Evolutionary conservation across 768 basidiomycete genomes (phyloP), one percentile per base, ranked within the genome.

Genomic region (Bullera alba): DNA sequence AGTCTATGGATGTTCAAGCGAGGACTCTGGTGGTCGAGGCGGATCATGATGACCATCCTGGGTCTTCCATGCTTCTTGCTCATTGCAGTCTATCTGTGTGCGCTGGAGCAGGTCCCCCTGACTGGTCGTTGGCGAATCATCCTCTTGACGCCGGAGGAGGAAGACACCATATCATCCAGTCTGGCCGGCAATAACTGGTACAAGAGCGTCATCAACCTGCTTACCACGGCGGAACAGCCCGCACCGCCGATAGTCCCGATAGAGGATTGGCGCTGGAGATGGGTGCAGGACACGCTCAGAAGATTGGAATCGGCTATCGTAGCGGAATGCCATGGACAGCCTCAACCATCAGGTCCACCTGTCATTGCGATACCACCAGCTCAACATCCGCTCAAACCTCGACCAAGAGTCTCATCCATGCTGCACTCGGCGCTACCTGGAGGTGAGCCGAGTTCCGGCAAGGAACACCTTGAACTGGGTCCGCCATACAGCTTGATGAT

Each of bases 401-500:
- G 91, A 25, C 86, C 87, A 2, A 78, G 90, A 32, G 87, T 80
- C 0, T 77, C 83, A 4, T 85, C 87, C 52, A 78, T 79, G 51
- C 75, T 96, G 22, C 84, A 76, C 50, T 56, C 60, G 27, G 61
- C 66, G 34, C 53, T 72, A 17, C 71, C 70, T 15, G 68, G 66
- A 14, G 48, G 52, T 27, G 57, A 65, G 21, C 46, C 57, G 3
- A 23, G 26, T 22, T 64, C 61, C 10, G 69, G 67, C 16, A 48
- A 26, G 41, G 68, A 70, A 43, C 70, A 72, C 57, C 49, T 71
- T 5, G 53, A 60, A 42, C 75, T 85, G 8, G 89, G 88, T 0
- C 87, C 89, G 25, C 90, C 90, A 0, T 97, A 92, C 68, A 86
- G 87, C 28, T 75, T 99, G 5, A 78, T 99, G 37, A 70, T 99